phyloP scores from a whole-genome alignment of 176 grass and related monocot genomes.

The Typha latifolia region DNA sequence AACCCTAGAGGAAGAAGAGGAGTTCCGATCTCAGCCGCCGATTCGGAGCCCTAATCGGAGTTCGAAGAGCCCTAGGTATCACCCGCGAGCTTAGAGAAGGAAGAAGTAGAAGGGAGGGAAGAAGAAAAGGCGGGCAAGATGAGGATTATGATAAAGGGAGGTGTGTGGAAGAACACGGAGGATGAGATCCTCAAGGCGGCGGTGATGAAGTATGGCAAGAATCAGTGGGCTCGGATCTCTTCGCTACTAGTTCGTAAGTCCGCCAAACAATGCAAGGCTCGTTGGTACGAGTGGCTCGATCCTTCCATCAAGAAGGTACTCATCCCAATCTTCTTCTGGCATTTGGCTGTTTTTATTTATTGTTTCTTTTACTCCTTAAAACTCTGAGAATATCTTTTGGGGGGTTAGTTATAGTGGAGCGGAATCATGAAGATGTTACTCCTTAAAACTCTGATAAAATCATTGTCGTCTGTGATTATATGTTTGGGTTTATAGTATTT shows the following conservation, averaged over 20 bases:
- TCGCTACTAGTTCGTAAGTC: conserved; percentile 79
- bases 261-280: conserved; percentile 77
- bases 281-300: conserved; percentile 84
- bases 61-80: neutral
- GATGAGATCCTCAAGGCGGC: conserved; percentile 79
- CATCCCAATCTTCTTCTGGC: neutral
- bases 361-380: neutral
- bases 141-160: conserved; percentile 91
- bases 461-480: no score
- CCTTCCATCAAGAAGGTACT: conserved; percentile 65
- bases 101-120: neutral
- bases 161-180: conserved; percentile 87
- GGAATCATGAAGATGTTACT: no score
- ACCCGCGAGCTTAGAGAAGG: neutral
- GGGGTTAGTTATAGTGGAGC: no score
- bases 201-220: conserved; percentile 88
- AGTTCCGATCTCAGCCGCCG: neutral
- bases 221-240: conserved; percentile 80
- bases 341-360: neutral
- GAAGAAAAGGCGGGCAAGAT: conserved; percentile 27
- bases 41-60: neutral
- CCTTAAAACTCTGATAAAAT: no score
- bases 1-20: conserved; percentile 1
- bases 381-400: no score
- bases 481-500: no score